Evolutionary conservation across 2,329 filamentous ascomycete species (phyloP).

Genomic region (Cladorrhinum sp.): DNA sequence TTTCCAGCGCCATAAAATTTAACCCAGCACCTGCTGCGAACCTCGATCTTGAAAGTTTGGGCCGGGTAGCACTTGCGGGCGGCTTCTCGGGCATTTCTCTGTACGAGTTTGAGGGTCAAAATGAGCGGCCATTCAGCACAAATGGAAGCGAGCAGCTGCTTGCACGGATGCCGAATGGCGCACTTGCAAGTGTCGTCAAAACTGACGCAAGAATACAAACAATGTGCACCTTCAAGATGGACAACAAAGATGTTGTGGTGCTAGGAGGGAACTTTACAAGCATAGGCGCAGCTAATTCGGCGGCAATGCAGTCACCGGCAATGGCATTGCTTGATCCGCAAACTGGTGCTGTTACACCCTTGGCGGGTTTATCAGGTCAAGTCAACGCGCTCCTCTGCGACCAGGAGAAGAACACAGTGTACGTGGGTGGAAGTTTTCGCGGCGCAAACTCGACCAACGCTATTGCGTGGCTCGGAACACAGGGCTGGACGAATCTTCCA

Average conservation of each 20-base stretch:
- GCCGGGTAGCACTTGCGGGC: constrained; percentile 79
- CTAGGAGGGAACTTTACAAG: constrained; percentile 96
- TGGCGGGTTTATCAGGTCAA: constrained; percentile 77
- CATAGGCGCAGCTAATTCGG: constrained; percentile 44
- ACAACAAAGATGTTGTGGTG: constrained; percentile 68
- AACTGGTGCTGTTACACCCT: constrained; percentile 65
- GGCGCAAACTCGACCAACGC: constrained; percentile 83
- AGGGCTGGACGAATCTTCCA: constrained; percentile 75
- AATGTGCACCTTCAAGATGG: constrained; percentile 76
- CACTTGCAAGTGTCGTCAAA: constrained; percentile 68
- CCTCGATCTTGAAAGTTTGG: constrained; percentile 74
- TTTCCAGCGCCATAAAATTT: constrained; percentile 53
- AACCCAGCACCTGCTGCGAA: constrained; percentile 63
- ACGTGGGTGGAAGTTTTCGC: constrained; percentile 84
- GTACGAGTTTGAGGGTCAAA: constrained; percentile 81
- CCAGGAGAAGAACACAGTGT: constrained; percentile 70
- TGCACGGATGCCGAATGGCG: constrained; percentile 78
- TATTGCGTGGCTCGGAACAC: constrained; percentile 69
- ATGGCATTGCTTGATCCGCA: constrained; percentile 79
- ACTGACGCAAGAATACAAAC: constrained; percentile 82
- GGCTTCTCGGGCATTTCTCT: constrained; percentile 90
- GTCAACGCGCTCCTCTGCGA: constrained; percentile 85
- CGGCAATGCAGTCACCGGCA: constrained; percentile 69
- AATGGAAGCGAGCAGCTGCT: constrained; percentile 83
- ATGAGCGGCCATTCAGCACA: constrained; percentile 60